Conservation (phyloP, 345 rosid genomes). For the Eucalyptus camaldulensis region DNA sequence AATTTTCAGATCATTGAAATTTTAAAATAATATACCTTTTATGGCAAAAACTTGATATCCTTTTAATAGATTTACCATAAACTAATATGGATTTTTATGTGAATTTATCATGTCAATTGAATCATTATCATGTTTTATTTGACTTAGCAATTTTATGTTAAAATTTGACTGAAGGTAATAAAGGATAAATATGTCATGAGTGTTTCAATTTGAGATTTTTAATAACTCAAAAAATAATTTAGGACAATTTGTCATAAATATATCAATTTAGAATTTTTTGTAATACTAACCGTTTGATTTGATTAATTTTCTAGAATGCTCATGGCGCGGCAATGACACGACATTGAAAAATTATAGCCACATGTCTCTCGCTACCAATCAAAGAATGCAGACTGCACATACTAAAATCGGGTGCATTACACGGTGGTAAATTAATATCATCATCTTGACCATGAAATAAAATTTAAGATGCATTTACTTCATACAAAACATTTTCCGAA, state of each 20-base stretch:
- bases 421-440: neutral
- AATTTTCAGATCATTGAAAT: too few species aligned
- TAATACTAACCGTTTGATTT: too few species aligned
- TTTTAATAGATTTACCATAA: fast-evolving
- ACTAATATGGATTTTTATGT: fast-evolving
- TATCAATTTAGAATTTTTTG: too few species aligned
- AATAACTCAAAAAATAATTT: too few species aligned
- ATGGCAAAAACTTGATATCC: too few species aligned
- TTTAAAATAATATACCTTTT: too few species aligned
- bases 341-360: neutral
- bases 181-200: neutral
- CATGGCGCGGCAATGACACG: neutral
- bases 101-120: too few species aligned
- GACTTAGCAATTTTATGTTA: too few species aligned
- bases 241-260: fast-evolving
- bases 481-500: too few species aligned
- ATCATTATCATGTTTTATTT: too few species aligned
- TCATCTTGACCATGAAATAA: neutral
- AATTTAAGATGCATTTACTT: neutral
- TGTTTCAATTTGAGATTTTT: too few species aligned
- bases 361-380: neutral
- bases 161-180: neutral
- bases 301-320: neutral
- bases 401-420: too few species aligned
- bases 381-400: neutral